Evolutionary conservation across 495 filamentous ascomycete genomes (phyloP).

Genomic region (Aspergillus coremiiformis): DNA sequence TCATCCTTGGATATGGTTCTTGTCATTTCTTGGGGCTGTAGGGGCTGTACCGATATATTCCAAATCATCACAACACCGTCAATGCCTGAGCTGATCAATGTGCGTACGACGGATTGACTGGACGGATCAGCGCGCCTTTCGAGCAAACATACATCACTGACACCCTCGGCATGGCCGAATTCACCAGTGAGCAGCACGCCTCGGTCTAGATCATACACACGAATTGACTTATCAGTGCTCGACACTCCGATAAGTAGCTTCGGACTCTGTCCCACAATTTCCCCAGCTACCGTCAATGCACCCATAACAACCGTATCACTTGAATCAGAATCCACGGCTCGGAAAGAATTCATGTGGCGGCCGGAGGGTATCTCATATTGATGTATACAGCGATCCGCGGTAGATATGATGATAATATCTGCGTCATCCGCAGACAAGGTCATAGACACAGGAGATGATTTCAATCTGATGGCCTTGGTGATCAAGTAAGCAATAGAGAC

Average conservation of each 20-base stretch:
- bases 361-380: conserved; percentile 70
- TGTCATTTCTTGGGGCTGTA: conserved; percentile 25
- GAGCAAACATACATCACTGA: conserved; percentile 73
- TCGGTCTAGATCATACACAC: conserved; percentile 72
- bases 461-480: conserved; percentile 66
- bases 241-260: conserved; percentile 73
- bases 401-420: conserved; percentile 62
- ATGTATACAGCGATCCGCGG: conserved; percentile 72
- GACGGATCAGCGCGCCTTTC: conserved; percentile 41
- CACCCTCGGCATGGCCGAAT: conserved; percentile 88
- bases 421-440: conserved; percentile 52
- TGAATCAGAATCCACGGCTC: conserved; percentile 67
- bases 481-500: conserved; percentile 70
- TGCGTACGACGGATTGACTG: conserved; percentile 33
- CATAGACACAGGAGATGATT: conserved; percentile 83
- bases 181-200: conserved; percentile 76
- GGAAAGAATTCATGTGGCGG: conserved; percentile 64
- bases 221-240: conserved; percentile 87
- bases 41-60: conserved; percentile 47
- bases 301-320: conserved; percentile 77
- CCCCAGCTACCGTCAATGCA: conserved; percentile 53
- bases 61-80: conserved; percentile 87
- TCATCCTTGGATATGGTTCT: conserved; percentile 23
- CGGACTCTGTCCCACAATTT: conserved; percentile 30
- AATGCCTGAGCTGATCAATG: conserved; percentile 66